Conservation (phyloP, 352 stramenopile genomes). For the Pythium diclinum region DNA sequence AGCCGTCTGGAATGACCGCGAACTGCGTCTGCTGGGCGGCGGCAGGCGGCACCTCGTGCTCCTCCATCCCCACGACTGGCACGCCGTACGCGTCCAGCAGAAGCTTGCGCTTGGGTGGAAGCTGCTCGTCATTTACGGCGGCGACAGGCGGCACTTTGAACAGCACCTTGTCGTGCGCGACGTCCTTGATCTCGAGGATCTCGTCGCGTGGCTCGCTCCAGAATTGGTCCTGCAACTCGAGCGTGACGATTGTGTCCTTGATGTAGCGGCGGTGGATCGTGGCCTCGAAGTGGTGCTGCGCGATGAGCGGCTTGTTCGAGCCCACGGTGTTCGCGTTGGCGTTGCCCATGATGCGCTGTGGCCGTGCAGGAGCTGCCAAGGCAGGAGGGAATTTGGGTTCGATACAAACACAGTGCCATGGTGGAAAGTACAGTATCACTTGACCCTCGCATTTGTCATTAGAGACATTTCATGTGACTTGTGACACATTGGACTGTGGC, state of each 20-base stretch:
- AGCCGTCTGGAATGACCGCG: background rate
- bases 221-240: background rate
- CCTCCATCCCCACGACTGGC: background rate
- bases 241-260: too few species aligned
- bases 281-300: too few species aligned
- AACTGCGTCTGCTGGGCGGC: background rate
- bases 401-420: too few species aligned
- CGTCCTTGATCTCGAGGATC: conserved; percentile 1
- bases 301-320: too few species aligned
- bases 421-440: too few species aligned
- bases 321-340: too few species aligned
- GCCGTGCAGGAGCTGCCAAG: too few species aligned
- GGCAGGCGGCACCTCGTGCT: background rate
- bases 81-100: background rate
- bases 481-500: too few species aligned
- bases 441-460: too few species aligned
- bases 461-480: too few species aligned
- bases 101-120: background rate
- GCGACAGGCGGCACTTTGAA: background rate
- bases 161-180: background rate
- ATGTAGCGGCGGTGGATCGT: background rate
- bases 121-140: background rate
- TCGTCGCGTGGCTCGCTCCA: background rate
- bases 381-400: too few species aligned
- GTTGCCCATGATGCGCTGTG: too few species aligned